Evolutionary conservation across 768 basidiomycete species (phyloP).

Genomic region (Leucosporidium creatinivorum): DNA sequence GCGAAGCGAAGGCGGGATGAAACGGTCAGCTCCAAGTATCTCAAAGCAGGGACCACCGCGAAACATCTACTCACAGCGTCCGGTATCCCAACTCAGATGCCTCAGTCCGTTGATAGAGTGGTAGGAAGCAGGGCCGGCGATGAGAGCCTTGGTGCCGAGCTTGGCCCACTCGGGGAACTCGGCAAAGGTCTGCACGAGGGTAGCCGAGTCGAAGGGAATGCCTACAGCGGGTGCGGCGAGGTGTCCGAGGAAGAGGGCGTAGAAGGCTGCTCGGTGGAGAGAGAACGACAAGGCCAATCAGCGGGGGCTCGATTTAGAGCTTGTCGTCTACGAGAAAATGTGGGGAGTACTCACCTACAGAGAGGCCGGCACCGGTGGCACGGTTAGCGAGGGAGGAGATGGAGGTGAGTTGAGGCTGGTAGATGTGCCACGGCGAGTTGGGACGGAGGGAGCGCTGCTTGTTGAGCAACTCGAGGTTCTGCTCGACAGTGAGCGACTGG

Average conservation of each 20-base stretch:
- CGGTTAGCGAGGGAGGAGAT: constrained; percentile 77
- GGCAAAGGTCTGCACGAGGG: constrained; percentile 64
- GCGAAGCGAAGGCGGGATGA: too few species aligned
- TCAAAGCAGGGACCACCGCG: background rate
- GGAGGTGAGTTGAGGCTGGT: constrained; percentile 92
- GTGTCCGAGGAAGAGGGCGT: constrained; percentile 79
- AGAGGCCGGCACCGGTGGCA: constrained; percentile 70
- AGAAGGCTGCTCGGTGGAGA: constrained; percentile 55
- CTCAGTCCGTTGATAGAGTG: constrained; percentile 84
- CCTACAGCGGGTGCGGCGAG: constrained; percentile 63
- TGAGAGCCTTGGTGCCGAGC: constrained; percentile 62
- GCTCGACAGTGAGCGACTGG: constrained; percentile 36
- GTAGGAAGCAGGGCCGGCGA: constrained; percentile 83
- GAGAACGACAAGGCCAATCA: constrained; percentile 3
- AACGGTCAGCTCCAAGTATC: background rate
- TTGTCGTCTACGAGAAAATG: too few species aligned
- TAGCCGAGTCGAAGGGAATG: constrained; percentile 63
- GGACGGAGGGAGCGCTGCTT: constrained; percentile 81
- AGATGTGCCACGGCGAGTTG: constrained; percentile 88
- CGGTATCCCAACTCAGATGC: constrained; percentile 82
- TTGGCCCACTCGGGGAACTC: constrained; percentile 70
- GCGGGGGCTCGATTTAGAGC: background rate
- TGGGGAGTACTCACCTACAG: constrained; percentile 59
- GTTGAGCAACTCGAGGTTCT: constrained; percentile 61
- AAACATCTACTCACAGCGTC: constrained; percentile 62